Conservation (phyloP, 257 asterid species). For the Pogostemon cablin region DNA sequence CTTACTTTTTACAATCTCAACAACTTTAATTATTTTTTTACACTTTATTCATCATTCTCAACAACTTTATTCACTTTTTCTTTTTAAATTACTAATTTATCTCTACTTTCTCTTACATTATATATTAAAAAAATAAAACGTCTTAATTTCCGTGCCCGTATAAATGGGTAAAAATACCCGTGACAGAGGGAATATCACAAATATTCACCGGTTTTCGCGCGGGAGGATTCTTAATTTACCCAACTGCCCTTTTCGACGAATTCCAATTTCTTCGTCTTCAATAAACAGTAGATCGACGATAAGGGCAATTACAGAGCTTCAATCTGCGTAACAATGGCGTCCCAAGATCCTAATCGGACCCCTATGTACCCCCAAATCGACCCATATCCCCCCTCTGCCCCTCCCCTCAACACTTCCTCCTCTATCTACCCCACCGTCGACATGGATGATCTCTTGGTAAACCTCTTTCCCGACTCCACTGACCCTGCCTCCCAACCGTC, state of each 20-base stretch:
- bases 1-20: too few relatives aligned
- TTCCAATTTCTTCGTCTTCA: constrained; percentile 5
- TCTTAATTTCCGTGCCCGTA: too few relatives aligned
- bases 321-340: constrained; percentile 53
- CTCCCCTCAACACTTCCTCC: constrained; percentile 35
- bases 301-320: constrained; percentile 8
- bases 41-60: too few relatives aligned
- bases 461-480: constrained; percentile 47
- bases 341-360: constrained; percentile 42
- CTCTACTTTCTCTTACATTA: too few relatives aligned
- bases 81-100: too few relatives aligned
- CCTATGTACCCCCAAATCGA: constrained; percentile 67
- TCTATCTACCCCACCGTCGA: constrained; percentile 64
- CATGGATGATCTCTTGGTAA: constrained; percentile 45
- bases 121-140: too few relatives aligned
- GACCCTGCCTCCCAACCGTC: constrained; percentile 42
- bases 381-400: constrained; percentile 38
- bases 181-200: neutral
- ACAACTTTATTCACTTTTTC: too few relatives aligned
- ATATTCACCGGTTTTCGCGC: constrained; percentile 34
- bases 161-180: too few relatives aligned
- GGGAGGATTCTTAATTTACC: constrained; percentile 35
- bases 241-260: constrained; percentile 21
- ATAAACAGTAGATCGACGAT: neutral
- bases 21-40: too few relatives aligned